Evolutionary conservation across 108 stramenopile species (phyloP), one percentile per base, ranked within the genome.

Genomic region (Cyclostephanos invisitatus): DNA sequence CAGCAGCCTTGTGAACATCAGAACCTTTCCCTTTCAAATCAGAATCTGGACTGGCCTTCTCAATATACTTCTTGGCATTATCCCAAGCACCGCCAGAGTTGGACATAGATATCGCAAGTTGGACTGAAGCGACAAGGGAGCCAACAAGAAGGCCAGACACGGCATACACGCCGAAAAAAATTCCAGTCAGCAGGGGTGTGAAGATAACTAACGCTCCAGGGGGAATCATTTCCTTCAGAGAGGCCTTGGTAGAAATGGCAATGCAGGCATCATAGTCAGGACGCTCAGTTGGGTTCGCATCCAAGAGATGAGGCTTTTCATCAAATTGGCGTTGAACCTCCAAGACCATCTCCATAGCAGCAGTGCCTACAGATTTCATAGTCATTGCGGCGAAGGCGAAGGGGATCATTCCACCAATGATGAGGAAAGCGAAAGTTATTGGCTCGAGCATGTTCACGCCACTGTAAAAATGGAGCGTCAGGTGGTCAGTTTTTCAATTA

Each of bases 31-130:
- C 89, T 80, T 91, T 88, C 59, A 98, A 85, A 61, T 93, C 96
- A 38, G 89, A 91, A 70, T 96, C 95, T 15, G 91, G 82, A 63
- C 87, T 67, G 46, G 81, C 85, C 80, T 92, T 91, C 84, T 98
- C 98, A 80, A 97, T 97, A 89, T 94, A 97, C 86, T 98, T 98
- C 87, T 98, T 98, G 71, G 98, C 96, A 72, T 98, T 98, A 72
- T 98, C 98, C 98, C 98, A 98, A 18, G 98, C 98, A 73, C 98
- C 98, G 40, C 98, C 98, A 62, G 96, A 93, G 91, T 98, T 98
- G 71, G 96, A 96, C 95, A 97, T 97, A 56, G 96, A 96, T 72
- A 98, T 89, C 61, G 98, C 98, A 50, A 98, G 87, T 83, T 98
- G 97, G 46, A 96, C 90, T 32, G 92, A 83, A n/a, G 96, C 94